Evolutionary conservation across 768 basidiomycete species (phyloP).

Genomic region (Lentinula sp.): DNA sequence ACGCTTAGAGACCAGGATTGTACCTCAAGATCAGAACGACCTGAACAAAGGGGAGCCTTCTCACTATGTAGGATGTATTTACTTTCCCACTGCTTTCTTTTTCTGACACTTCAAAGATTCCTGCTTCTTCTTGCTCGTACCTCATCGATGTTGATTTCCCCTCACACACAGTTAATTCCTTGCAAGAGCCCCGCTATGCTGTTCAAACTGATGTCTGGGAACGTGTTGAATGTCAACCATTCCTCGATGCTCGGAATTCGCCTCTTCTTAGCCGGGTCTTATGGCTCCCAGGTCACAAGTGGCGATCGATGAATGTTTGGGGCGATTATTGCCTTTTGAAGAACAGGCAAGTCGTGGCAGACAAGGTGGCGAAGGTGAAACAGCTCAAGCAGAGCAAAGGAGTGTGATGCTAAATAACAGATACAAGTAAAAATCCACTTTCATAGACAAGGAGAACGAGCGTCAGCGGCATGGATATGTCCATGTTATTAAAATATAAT

Average conservation of each 20-base stretch:
- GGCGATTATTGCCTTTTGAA: constrained; percentile 90
- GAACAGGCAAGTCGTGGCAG: constrained; percentile 39
- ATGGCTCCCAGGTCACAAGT: constrained; percentile 70
- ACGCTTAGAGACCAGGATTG: constrained; percentile 53
- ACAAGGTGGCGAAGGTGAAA: constrained; percentile 21
- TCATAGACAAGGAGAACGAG: too few relatives aligned
- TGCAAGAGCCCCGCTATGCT: constrained; percentile 77
- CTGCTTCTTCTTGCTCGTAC: constrained; percentile 75
- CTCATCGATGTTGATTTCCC: constrained; percentile 90
- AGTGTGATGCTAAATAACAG: too few relatives aligned
- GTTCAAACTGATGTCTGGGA: constrained; percentile 69
- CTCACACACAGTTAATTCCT: constrained; percentile 44
- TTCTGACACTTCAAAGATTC: constrained; percentile 41
- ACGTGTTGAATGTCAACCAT: constrained; percentile 70
- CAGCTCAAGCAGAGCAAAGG: background rate
- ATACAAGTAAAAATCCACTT: too few relatives aligned
- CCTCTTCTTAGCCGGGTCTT: constrained; percentile 66
- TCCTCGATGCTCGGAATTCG: constrained; percentile 80
- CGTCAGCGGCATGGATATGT: too few relatives aligned
- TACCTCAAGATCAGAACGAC: constrained; percentile 76
- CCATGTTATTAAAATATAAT: too few relatives aligned
- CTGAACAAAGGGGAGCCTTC: constrained; percentile 73
- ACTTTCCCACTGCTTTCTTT: constrained; percentile 1
- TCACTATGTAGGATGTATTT: constrained; percentile 56
- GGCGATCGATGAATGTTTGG: constrained; percentile 67